Evolutionary conservation across 2,329 filamentous ascomycete genomes (phyloP).

Genomic region (Plectosphaerella sp.): DNA sequence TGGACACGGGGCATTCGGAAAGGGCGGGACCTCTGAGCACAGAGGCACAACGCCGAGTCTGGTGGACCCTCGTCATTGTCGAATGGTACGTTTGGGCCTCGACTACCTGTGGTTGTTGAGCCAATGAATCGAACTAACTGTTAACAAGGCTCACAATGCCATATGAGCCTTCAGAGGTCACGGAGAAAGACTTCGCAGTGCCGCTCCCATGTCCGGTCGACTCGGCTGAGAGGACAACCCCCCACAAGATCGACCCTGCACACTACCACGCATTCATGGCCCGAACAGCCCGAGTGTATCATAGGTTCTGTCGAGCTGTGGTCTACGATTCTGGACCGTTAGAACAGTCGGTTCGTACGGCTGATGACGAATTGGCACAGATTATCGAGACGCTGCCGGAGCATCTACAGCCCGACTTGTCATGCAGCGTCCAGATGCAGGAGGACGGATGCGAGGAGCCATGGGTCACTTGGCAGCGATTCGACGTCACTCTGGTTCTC

Average conservation of each 20-base stretch:
- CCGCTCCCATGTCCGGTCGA: conserved; percentile 1
- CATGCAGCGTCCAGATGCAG: not conserved
- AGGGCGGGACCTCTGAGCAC: not conserved
- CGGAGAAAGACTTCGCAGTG: conserved; percentile 4
- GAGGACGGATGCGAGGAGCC: not conserved
- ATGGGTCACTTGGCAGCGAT: conserved; percentile 10
- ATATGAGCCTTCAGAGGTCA: conserved; percentile 5
- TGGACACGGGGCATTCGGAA: conserved; percentile 2
- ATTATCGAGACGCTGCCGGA: conserved; percentile 11
- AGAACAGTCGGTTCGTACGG: conserved; percentile 3
- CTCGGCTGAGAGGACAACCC: not conserved
- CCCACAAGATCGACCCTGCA: not conserved
- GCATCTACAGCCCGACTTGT: conserved; percentile 7
- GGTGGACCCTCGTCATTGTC: conserved; percentile 10
- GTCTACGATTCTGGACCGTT: not conserved
- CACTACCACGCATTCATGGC: conserved; percentile 11
- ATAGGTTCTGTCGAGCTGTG: conserved; percentile 6
- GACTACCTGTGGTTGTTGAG: too few relatives aligned
- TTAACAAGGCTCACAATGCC: conserved; percentile 4
- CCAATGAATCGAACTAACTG: not conserved
- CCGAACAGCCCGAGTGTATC: conserved; percentile 5
- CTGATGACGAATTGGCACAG: conserved; percentile 7
- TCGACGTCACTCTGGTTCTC: conserved; percentile 9
- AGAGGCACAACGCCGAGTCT: conserved; percentile 5
- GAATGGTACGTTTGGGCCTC: conserved; percentile 3